phyloP scores from a whole-genome alignment of 2,329 filamentous ascomycete genomes.

The Pseudogymnoascus pannorum region DNA sequence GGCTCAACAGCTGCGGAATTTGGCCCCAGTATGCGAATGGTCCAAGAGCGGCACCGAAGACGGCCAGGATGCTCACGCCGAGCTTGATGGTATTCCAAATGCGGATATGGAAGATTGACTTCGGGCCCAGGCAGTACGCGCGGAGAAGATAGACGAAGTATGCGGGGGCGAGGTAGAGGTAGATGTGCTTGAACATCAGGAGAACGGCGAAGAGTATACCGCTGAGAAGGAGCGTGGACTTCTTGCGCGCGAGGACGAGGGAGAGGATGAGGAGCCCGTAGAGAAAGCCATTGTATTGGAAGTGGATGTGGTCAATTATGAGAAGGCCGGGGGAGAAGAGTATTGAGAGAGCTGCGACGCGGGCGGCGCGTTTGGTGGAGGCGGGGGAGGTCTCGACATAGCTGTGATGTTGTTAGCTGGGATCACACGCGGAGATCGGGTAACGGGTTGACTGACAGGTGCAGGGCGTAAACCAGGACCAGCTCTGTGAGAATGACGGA shows the following conservation, averaged over 20 bases:
- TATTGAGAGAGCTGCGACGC: constrained; percentile 81
- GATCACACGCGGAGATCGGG: not conserved
- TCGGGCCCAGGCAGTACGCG: constrained; percentile 74
- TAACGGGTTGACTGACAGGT: constrained; percentile 47
- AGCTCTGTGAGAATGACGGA: constrained; percentile 83
- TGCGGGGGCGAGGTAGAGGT: constrained; percentile 89
- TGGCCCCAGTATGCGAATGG: constrained; percentile 80
- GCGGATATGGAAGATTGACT: constrained; percentile 67
- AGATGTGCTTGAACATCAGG: constrained; percentile 95
- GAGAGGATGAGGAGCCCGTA: constrained; percentile 87
- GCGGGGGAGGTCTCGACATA: constrained; percentile 66
- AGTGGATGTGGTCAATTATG: constrained; percentile 97
- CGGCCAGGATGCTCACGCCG: constrained; percentile 59
- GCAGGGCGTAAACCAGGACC: constrained; percentile 73
- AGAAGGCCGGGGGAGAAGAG: constrained; percentile 86
- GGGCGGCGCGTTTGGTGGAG: constrained; percentile 64
- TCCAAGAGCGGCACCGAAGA: constrained; percentile 78
- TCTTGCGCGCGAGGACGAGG: constrained; percentile 70
- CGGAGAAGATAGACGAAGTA: constrained; percentile 94
- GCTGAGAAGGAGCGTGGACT: constrained; percentile 66
- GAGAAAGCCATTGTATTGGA: constrained; percentile 97
- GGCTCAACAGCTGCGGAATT: constrained; percentile 71
- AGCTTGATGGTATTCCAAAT: constrained; percentile 79
- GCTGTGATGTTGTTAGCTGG: constrained; percentile 34
- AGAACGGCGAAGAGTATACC: constrained; percentile 78